A percentile compares a stretch with the other conserved stretches of the same genome.
Evolutionary conservation across 176 grass and related monocot species (phyloP).

Genomic region (Dendrocalamus sinicus): DNA sequence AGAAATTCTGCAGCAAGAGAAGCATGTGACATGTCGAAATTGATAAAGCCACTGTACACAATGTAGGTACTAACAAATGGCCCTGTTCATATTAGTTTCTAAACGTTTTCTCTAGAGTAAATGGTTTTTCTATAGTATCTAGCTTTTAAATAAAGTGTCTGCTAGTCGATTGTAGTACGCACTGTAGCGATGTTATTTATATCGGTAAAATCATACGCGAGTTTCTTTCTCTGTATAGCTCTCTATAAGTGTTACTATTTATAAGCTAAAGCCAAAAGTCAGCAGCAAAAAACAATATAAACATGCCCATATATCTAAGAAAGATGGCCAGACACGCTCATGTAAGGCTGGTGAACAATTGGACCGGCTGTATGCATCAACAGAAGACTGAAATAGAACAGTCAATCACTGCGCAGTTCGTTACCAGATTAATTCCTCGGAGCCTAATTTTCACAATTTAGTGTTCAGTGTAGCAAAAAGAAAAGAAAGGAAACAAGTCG

Average conservation of each 20-base stretch:
- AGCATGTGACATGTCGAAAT: background rate
- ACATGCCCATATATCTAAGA: background rate
- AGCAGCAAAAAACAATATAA: no score
- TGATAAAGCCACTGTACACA: background rate
- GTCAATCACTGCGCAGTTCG: background rate
- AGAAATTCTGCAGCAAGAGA: background rate
- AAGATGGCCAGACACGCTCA: background rate
- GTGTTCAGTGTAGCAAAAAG: background rate
- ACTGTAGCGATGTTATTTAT: no score
- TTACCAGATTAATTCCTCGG: no score
- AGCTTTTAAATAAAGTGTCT: no score
- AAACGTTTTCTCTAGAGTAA: no score
- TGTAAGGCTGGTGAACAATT: background rate
- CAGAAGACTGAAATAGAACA: background rate
- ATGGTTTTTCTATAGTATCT: no score
- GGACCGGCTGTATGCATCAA: background rate
- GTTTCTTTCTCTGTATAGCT: no score
- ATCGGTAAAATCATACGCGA: no score
- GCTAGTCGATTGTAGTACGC: no score
- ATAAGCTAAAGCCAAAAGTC: no score
- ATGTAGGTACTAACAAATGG: background rate
- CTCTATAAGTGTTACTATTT: no score
- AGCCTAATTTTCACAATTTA: background rate
- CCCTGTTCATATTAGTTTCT: no score
- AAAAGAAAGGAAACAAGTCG: background rate